Evolutionary conservation across 352 stramenopile species (phyloP).

Genomic region (Nothophytophthora sp.): DNA sequence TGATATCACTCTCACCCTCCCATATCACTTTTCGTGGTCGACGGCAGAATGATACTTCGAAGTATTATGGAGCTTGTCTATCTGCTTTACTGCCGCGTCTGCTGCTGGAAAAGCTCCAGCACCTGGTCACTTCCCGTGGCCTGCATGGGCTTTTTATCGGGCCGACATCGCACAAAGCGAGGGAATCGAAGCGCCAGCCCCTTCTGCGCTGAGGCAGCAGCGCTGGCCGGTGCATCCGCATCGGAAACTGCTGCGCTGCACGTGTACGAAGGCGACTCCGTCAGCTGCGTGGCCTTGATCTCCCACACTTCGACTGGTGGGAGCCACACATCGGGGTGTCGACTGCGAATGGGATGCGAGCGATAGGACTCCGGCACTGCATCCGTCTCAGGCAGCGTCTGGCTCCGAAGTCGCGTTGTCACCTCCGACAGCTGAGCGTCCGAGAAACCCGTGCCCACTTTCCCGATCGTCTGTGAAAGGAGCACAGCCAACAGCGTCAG

Average conservation of each 20-base stretch:
- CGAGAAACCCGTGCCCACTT: constrained; percentile 98
- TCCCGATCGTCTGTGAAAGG: constrained; percentile 69
- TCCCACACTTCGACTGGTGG: constrained; percentile 96
- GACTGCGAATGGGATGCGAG: constrained; percentile 55
- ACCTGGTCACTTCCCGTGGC: constrained; percentile 97
- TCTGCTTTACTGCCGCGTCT: constrained; percentile 12
- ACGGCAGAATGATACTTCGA: no score
- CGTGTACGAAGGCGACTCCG: constrained; percentile 94
- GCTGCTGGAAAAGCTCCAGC: constrained; percentile 56
- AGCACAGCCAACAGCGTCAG: constrained; percentile 2
- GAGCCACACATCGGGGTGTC: constrained; percentile 94
- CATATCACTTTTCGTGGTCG: no score
- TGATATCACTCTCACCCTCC: no score
- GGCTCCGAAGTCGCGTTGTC: constrained; percentile 45
- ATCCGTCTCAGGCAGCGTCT: constrained; percentile 36
- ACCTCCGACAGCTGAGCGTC: constrained; percentile 93
- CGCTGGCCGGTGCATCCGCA: constrained; percentile 2
- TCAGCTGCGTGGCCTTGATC: constrained; percentile 98
- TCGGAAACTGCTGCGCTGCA: constrained; percentile 48
- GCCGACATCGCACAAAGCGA: constrained; percentile 95
- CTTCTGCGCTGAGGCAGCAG: constrained; percentile 29
- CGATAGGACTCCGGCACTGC: constrained; percentile 60
- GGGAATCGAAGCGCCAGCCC: constrained; percentile 98
- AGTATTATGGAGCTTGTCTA: no score
- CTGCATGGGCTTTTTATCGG: constrained; percentile 96